Base-by-base conservation (phyloP, 2,329 filamentous ascomycete genomes). In the Lecanosticta acicola region DNA sequence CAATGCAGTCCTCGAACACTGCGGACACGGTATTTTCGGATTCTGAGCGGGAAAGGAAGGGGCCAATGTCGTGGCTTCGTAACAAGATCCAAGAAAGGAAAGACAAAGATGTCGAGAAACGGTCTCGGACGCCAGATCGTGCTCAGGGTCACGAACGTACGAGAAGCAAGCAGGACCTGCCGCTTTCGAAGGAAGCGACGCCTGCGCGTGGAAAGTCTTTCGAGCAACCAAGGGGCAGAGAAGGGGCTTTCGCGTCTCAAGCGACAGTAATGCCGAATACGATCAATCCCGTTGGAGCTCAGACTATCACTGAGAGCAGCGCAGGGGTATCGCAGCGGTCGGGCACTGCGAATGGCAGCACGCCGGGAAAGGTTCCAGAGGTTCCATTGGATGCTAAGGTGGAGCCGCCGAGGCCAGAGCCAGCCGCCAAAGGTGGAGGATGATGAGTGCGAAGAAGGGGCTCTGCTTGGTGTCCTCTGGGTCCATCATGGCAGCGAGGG, bases 31-130 rank as follows among this genome's bases (percentile, higher is more conserved):
- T 63, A 9, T 65, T 65, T 42, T 64, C 62, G 9, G 46, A 70
- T 43, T 67, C 55, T 48, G 66, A 62, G 32, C 62, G 68, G 1
- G 75, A 80, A 51, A 80, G 76, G 63, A 81, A 76, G 51, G 77
- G 79, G 1, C 72, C 80, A 1, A 76, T 84, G 53, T 78, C 76
- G 4, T 84, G 82, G 71, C 75, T 84, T 53, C 77, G 81, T 53
- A 79, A 77, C 51, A 84, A 83, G 65, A 72, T 84, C 45, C 73
- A 79, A 21, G 79, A 81, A 35, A 74, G 77, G 21, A 74, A 73
- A 48, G 75, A 77, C 21, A 68, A 71, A 46, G 71, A 77, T 32
- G 71, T 70, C 16, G 78, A 78, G 55, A 75, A 74, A 53, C 54
- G 63, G 17, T 59, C 60, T 2, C 50, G 59, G 37, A 64, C 62